Conservation (phyloP, 2,329 filamentous ascomycete species). For the Diaporthe citri region DNA sequence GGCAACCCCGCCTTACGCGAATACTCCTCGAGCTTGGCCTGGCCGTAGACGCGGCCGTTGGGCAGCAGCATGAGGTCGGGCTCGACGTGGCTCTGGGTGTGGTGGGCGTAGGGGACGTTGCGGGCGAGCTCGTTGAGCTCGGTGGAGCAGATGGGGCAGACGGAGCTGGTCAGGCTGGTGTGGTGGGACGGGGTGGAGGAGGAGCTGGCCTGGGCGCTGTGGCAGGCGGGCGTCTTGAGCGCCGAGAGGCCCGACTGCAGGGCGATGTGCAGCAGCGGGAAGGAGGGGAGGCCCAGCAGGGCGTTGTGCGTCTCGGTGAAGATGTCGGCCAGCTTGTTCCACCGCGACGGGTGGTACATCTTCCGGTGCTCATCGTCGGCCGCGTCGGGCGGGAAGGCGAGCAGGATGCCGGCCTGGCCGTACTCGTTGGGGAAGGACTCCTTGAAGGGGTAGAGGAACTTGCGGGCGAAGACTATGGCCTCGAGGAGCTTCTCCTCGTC, state of each 20-base stretch:
- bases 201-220: conserved; percentile 55
- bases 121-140: conserved; percentile 93
- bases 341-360: conserved; percentile 81
- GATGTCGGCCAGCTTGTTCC: conserved; percentile 80
- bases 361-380: conserved; percentile 58
- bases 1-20: conserved; percentile 83
- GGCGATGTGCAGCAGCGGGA: conserved; percentile 90
- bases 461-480: conserved; percentile 85
- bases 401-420: conserved; percentile 79
- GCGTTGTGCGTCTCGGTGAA: conserved; percentile 90
- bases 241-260: conserved; percentile 92
- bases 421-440: conserved; percentile 76
- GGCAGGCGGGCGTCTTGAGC: conserved; percentile 94
- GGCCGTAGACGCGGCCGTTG: conserved; percentile 87
- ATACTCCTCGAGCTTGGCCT: conserved; percentile 78
- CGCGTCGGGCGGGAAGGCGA: conserved; percentile 78
- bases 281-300: conserved; percentile 84
- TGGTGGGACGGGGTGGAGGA: conserved; percentile 50
- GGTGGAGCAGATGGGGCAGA: conserved; percentile 96
- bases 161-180: conserved; percentile 75
- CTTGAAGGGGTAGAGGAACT: conserved; percentile 79
- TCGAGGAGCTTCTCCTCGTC: conserved; percentile 76
- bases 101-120: conserved; percentile 92
- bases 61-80: conserved; percentile 88
- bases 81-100: conserved; percentile 94